Percentiles rank a stretch among this genome's conserved stretches.
These are phyloP conservation scores for Micromonas pusilla DNA, from an alignment of 139 green algal genomes.

Conservation along the genomic window DNA sequence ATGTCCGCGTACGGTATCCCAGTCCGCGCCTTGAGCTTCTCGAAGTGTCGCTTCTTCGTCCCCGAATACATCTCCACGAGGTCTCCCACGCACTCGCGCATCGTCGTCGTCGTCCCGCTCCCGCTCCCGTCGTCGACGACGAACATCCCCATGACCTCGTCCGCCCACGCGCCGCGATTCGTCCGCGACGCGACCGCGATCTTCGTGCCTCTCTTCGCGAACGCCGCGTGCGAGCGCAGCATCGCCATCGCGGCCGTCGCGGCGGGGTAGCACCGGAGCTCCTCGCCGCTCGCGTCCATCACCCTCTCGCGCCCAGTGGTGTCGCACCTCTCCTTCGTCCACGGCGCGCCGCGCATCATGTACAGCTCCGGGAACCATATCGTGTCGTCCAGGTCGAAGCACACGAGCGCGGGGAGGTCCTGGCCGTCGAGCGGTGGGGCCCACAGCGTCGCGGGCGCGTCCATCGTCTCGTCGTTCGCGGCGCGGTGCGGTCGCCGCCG, in stretches of 20 bases:
- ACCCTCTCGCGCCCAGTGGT: too few relatives aligned
- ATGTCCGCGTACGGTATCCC: conserved; percentile 53
- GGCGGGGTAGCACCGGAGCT: background rate
- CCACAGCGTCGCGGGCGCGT: too few relatives aligned
- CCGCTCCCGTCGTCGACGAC: background rate
- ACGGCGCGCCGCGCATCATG: conserved; percentile 17
- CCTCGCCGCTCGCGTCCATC: background rate
- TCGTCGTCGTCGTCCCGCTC: background rate
- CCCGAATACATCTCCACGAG: conserved; percentile 50
- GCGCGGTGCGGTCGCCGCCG: too few relatives aligned
- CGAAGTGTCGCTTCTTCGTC: conserved; percentile 57
- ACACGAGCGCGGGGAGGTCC: background rate
- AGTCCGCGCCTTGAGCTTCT: conserved; percentile 46
- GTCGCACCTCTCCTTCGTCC: background rate
- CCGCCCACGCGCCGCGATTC: background rate
- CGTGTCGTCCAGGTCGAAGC: conserved; percentile 24
- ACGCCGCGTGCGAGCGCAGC: background rate
- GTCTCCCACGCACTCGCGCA: background rate
- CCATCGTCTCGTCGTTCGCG: too few relatives aligned
- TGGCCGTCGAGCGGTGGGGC: too few relatives aligned
- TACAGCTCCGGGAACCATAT: conserved; percentile 24
- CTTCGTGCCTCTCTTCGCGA: conserved; percentile 9
- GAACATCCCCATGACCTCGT: background rate
- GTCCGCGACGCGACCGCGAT: background rate
- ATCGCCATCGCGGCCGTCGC: background rate